phyloP scores from a whole-genome alignment of 352 stramenopile species.

The Aphanomyces euteiches region DNA sequence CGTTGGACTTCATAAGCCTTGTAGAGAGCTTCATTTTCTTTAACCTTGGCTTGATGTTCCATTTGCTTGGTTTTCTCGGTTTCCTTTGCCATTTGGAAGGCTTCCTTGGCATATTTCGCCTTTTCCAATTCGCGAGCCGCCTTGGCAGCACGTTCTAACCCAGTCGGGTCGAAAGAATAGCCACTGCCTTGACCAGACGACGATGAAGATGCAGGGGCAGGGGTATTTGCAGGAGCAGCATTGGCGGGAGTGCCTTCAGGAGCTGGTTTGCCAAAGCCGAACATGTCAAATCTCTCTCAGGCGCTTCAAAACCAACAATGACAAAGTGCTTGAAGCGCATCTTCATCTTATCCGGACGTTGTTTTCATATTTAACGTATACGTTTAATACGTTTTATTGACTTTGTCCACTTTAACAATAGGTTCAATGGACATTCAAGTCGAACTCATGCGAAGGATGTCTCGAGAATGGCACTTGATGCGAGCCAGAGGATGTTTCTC shows the following conservation, averaged over 20 bases:
- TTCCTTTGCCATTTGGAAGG: conserved; percentile 95
- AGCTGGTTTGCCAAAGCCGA: conserved; percentile 50
- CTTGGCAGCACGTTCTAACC: conserved; percentile 96
- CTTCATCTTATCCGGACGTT: background rate
- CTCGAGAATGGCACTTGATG: background rate
- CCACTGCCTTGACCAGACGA: conserved; percentile 19
- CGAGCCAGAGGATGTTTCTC: background rate
- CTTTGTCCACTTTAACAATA: background rate
- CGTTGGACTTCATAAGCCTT: conserved; percentile 93
- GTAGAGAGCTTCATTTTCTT: conserved; percentile 89
- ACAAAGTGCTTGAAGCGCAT: background rate
- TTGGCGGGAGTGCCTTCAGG: conserved; percentile 33
- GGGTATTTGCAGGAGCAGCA: conserved; percentile 33
- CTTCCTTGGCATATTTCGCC: conserved; percentile 89
- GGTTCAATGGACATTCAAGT: background rate
- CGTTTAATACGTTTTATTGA: conserved; percentile 2
- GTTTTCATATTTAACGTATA: background rate
- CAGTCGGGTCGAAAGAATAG: conserved; percentile 94
- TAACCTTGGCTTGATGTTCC: conserved; percentile 89
- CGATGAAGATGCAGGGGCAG: conserved; percentile 11
- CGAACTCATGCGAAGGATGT: background rate
- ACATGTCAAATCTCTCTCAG: conserved; percentile 41
- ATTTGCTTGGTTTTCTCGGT: conserved; percentile 94
- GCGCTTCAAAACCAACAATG: conserved; percentile 25
- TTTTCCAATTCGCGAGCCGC: conserved; percentile 96